Evolutionary conservation across 2,329 filamentous ascomycete species (phyloP).

Genomic region (Talaromyces verruculosus): DNA sequence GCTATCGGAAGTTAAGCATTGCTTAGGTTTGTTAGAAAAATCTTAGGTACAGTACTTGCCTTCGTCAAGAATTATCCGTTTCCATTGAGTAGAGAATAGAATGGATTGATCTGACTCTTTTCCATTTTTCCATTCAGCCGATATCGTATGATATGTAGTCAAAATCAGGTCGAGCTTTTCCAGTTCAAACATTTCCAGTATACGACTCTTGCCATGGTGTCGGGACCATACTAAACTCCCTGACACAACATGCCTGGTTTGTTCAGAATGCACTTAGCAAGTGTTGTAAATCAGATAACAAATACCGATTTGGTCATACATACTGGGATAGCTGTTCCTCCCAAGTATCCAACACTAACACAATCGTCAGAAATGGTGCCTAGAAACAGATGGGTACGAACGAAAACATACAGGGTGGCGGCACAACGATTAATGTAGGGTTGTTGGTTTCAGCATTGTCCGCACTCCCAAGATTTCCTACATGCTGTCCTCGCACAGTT

Average conservation of each 20-base stretch:
- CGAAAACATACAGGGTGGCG: background rate
- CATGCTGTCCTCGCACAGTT: background rate
- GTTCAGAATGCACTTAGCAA: background rate
- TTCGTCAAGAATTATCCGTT: background rate
- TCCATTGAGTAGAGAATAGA: background rate
- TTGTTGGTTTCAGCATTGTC: background rate
- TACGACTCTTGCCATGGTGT: background rate
- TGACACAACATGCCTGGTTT: background rate
- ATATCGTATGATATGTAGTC: background rate
- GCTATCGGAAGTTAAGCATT: background rate
- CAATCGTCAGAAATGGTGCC: background rate
- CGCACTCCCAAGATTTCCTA: background rate
- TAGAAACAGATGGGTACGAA: background rate
- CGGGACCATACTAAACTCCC: background rate
- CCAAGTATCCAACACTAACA: background rate
- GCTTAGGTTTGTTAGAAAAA: background rate
- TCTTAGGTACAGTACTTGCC: background rate
- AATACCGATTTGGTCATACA: background rate
- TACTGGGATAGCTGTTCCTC: background rate
- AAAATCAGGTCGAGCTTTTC: background rate
- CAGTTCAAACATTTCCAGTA: background rate
- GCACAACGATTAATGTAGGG: background rate
- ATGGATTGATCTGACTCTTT: background rate
- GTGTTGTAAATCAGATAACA: background rate
- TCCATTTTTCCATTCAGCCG: background rate